A percentile compares a stretch with the other conserved stretches of the same genome.
These are phyloP conservation scores for Colletotrichum plurivorum DNA, from an alignment of 2,329 filamentous ascomycete species.

Conservation along the genomic window DNA sequence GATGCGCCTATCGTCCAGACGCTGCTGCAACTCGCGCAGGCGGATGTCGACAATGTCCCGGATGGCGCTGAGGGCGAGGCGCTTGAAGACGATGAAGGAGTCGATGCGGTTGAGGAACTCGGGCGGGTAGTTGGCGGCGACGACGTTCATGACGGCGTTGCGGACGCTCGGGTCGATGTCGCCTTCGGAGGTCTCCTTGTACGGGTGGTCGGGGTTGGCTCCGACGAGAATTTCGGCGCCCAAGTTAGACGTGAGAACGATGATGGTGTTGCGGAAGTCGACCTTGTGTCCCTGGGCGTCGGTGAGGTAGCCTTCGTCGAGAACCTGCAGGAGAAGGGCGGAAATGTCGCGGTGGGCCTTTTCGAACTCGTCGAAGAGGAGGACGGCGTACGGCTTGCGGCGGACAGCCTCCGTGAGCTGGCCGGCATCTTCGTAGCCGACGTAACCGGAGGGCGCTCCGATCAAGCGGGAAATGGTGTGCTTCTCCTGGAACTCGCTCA, in stretches of 20 bases:
- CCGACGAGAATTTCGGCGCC: slow-evolving; percentile 92
- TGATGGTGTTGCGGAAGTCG: slow-evolving; percentile 96
- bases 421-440: slow-evolving; percentile 96
- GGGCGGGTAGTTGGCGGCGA: slow-evolving; percentile 81
- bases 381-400: slow-evolving; percentile 93
- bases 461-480: slow-evolving; percentile 95
- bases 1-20: slow-evolving; percentile 90
- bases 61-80: slow-evolving; percentile 82
- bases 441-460: slow-evolving; percentile 92
- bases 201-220: slow-evolving; percentile 74
- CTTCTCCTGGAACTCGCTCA: slow-evolving; percentile 98
- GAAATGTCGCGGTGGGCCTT: slow-evolving; percentile 98
- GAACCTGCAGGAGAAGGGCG: slow-evolving; percentile 89
- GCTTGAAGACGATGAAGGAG: slow-evolving; percentile 96
- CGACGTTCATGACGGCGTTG: slow-evolving; percentile 89
- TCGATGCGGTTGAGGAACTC: slow-evolving; percentile 98
- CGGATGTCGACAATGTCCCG: slow-evolving; percentile 96
- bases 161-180: slow-evolving; percentile 82
- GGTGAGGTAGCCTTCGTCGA: slow-evolving; percentile 96
- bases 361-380: slow-evolving; percentile 97
- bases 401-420: slow-evolving; percentile 96
- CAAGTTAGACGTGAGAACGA: slow-evolving; percentile 95
- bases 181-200: slow-evolving; percentile 73
- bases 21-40: slow-evolving; percentile 83
- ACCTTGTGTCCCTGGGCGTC: slow-evolving; percentile 97